Conservation (phyloP, 208 protist genomes). For the Acanthamoeba divionensis region DNA sequence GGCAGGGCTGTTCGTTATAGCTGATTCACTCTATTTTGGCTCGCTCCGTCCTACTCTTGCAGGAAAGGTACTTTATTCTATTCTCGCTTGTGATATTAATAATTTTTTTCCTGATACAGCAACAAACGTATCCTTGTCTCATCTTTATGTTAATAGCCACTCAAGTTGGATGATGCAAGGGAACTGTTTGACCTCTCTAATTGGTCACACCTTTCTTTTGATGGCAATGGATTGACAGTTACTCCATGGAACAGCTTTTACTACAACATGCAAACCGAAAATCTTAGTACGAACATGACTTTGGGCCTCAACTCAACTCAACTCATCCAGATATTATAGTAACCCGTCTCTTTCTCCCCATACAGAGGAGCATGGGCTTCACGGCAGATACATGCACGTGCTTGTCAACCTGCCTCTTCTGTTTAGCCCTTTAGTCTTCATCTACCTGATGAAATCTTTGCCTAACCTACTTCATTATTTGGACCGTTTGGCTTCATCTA, state of each 20-base stretch:
- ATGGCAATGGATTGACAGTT: background rate
- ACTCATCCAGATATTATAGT: background rate
- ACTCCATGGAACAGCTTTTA: slow-evolving; percentile 28
- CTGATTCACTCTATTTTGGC: slow-evolving; percentile 28
- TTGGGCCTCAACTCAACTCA: background rate
- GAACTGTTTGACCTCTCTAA: background rate
- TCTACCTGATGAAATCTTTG: background rate
- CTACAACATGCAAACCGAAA: slow-evolving; percentile 40
- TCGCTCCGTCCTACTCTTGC: background rate
- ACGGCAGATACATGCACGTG: slow-evolving; percentile 4
- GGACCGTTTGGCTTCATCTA: background rate
- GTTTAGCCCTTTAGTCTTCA: background rate
- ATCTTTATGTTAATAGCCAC: too few relatives aligned
- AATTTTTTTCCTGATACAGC: background rate
- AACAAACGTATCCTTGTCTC: background rate
- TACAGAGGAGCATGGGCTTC: slow-evolving; percentile 49
- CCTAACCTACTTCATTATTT: background rate
- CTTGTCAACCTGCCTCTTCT: slow-evolving; percentile 39
- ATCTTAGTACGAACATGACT: background rate
- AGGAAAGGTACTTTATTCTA: background rate
- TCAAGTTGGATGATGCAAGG: too few relatives aligned
- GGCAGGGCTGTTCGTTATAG: background rate
- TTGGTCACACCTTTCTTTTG: background rate
- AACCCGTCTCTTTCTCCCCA: background rate
- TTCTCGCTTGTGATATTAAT: background rate